Evolutionary conservation across 306 rosid genomes (phyloP).

Genomic region (Dalbergia cultrata): DNA sequence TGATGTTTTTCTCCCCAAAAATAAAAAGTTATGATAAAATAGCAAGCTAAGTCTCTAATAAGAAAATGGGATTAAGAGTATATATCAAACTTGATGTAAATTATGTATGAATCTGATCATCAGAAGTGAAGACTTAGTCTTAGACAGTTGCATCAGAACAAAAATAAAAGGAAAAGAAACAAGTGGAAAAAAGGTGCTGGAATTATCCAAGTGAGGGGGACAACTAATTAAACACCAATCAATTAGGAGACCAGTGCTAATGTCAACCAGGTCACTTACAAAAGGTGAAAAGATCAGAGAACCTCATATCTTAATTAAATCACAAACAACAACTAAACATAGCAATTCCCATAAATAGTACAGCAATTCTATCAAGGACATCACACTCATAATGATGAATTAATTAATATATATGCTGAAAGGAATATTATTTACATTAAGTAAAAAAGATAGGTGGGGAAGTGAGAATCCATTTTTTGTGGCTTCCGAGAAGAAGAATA

Average conservation of each 20-base stretch:
- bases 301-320: slow-evolving; percentile 20
- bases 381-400: not conserved
- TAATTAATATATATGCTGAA: slow-evolving; percentile 15
- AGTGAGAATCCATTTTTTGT: slow-evolving; percentile 94
- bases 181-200: slow-evolving; percentile 40
- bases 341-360: slow-evolving; percentile 38
- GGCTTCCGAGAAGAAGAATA: slow-evolving; percentile 78
- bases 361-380: slow-evolving; percentile 32
- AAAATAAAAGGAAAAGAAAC: slow-evolving; percentile 21
- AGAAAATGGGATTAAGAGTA: not conserved
- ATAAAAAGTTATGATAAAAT: not conserved
- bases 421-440: slow-evolving; percentile 54
- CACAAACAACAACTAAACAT: slow-evolving; percentile 47
- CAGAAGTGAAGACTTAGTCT: not conserved
- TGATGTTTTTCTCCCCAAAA: not conserved
- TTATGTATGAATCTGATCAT: not conserved
- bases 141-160: not conserved
- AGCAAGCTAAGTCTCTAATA: slow-evolving; percentile 11
- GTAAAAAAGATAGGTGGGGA: slow-evolving; percentile 63
- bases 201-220: slow-evolving; percentile 32
- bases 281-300: slow-evolving; percentile 23
- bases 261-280: slow-evolving; percentile 48
- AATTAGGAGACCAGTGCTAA: slow-evolving; percentile 25
- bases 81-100: not conserved
- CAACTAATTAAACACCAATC: slow-evolving; percentile 14